Percentiles rank a stretch among this genome's conserved stretches.
phyloP scores from a whole-genome alignment of 495 filamentous ascomycete species.

The Rusavskia elegans region DNA sequence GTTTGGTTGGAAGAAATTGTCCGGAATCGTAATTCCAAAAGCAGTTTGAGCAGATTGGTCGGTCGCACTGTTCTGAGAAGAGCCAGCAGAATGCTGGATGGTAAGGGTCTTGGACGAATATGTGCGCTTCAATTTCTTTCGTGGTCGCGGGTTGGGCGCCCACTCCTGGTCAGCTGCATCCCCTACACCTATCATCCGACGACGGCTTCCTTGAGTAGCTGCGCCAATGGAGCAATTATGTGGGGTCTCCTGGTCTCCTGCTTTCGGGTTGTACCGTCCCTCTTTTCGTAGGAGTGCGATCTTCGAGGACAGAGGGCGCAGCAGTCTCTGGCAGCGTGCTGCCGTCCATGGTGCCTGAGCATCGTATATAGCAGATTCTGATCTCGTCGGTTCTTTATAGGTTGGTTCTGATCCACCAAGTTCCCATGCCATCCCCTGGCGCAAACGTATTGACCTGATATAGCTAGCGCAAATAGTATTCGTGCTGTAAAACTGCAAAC shows the following conservation, averaged over 20 bases:
- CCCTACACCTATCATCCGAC: background rate
- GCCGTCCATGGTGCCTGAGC: constrained; percentile 31
- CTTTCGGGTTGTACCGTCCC: background rate
- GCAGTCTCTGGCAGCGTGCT: constrained; percentile 36
- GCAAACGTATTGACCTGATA: too few relatives aligned
- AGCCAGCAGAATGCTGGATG: background rate
- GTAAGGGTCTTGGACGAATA: constrained; percentile 14
- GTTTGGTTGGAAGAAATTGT: background rate
- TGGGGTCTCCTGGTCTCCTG: background rate
- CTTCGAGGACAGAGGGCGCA: constrained; percentile 36
- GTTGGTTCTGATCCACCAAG: background rate
- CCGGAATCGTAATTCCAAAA: background rate
- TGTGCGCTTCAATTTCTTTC: constrained; percentile 17
- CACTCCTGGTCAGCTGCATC: constrained; percentile 11
- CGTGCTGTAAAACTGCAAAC: too few relatives aligned
- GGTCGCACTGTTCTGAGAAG: background rate
- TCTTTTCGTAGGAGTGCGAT: constrained; percentile 34
- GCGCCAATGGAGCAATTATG: background rate
- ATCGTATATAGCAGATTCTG: background rate
- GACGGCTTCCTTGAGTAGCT: background rate
- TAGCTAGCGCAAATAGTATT: too few relatives aligned
- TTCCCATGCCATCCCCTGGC: background rate
- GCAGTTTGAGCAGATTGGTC: background rate
- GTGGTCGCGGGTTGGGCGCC: constrained; percentile 7
- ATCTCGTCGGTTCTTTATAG: background rate